phyloP scores from a whole-genome alignment of 2,329 filamentous ascomycete genomes.

The Aspergillus viridinutans region DNA sequence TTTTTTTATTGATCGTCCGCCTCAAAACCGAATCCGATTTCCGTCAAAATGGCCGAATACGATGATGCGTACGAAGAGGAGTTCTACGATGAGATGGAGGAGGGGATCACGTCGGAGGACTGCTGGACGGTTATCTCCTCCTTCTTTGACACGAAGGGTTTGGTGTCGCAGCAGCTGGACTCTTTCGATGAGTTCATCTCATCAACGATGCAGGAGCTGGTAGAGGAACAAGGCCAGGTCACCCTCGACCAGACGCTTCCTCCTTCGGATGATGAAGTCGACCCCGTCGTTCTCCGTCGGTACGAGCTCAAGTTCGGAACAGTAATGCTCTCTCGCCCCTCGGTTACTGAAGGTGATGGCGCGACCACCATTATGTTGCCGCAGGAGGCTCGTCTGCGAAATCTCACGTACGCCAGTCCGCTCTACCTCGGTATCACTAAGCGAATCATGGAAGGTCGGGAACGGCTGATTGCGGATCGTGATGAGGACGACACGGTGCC shows the following conservation, averaged over 20 bases:
- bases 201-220: slow-evolving; percentile 89
- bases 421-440: slow-evolving; percentile 87
- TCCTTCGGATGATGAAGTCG: slow-evolving; percentile 64
- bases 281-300: slow-evolving; percentile 78
- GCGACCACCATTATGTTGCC: slow-evolving; percentile 80
- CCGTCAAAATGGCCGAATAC: slow-evolving; percentile 50
- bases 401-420: slow-evolving; percentile 90
- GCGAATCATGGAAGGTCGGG: slow-evolving; percentile 76
- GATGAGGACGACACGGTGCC: slow-evolving; percentile 49
- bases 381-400: slow-evolving; percentile 92
- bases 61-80: slow-evolving; percentile 65
- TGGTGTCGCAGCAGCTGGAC: slow-evolving; percentile 95
- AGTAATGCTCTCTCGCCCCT: slow-evolving; percentile 81
- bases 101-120: slow-evolving; percentile 89
- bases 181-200: slow-evolving; percentile 97
- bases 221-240: slow-evolving; percentile 85
- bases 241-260: slow-evolving; percentile 92
- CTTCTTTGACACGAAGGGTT: slow-evolving; percentile 92
- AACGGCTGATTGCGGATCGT: slow-evolving; percentile 68
- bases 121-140: slow-evolving; percentile 97
- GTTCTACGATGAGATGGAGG: slow-evolving; percentile 63
- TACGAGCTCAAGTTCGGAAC: slow-evolving; percentile 95
- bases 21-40: slow-evolving; percentile 8
- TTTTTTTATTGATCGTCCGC: neutral
- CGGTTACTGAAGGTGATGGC: slow-evolving; percentile 89